Percentiles rank a stretch among this genome's conserved stretches.
Conservation (phyloP, 2,329 filamentous ascomycete species). For the Tolypocladium album region DNA sequence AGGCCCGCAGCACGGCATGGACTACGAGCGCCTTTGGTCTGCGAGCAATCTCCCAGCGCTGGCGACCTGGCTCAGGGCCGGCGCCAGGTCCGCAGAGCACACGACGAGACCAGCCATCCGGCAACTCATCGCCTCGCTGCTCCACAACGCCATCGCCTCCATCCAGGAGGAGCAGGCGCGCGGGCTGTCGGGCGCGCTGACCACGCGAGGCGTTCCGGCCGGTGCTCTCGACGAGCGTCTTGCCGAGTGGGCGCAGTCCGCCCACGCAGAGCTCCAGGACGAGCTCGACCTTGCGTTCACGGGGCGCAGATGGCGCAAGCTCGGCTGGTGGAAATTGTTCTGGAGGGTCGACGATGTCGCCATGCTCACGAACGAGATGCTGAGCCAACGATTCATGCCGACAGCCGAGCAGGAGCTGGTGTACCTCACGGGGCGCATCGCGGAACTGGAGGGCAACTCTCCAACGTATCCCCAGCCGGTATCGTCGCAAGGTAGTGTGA, state of each 20-base stretch:
- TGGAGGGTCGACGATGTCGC: slow-evolving; percentile 90
- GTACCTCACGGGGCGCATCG: slow-evolving; percentile 68
- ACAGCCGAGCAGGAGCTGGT: slow-evolving; percentile 73
- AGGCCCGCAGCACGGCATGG: slow-evolving; percentile 56
- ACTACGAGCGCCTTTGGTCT: slow-evolving; percentile 67
- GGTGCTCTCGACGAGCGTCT: slow-evolving; percentile 47
- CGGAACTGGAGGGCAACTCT: slow-evolving; percentile 28
- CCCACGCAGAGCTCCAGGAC: slow-evolving; percentile 73
- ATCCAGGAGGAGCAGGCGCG: slow-evolving; percentile 39
- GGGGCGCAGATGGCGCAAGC: slow-evolving; percentile 64
- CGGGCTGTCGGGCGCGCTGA: slow-evolving; percentile 21
- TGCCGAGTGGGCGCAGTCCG: slow-evolving; percentile 63
- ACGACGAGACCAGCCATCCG: slow-evolving; percentile 56
- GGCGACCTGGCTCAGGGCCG: slow-evolving; percentile 52
- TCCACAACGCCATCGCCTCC: slow-evolving; percentile 40
- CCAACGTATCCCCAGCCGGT: slow-evolving; percentile 25
- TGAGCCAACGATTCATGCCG: slow-evolving; percentile 66
- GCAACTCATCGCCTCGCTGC: slow-evolving; percentile 55
- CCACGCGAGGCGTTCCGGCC: slow-evolving; percentile 22
- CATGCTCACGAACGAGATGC: slow-evolving; percentile 70
- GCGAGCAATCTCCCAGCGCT: slow-evolving; percentile 58
- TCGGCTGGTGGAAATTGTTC: slow-evolving; percentile 91
- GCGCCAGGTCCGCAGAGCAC: slow-evolving; percentile 27
- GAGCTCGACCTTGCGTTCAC: slow-evolving; percentile 70
- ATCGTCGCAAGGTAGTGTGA: slow-evolving; percentile 7